Base-by-base conservation (phyloP, 2,329 filamentous ascomycete species). In the Ophiostoma perfectum region DNA sequence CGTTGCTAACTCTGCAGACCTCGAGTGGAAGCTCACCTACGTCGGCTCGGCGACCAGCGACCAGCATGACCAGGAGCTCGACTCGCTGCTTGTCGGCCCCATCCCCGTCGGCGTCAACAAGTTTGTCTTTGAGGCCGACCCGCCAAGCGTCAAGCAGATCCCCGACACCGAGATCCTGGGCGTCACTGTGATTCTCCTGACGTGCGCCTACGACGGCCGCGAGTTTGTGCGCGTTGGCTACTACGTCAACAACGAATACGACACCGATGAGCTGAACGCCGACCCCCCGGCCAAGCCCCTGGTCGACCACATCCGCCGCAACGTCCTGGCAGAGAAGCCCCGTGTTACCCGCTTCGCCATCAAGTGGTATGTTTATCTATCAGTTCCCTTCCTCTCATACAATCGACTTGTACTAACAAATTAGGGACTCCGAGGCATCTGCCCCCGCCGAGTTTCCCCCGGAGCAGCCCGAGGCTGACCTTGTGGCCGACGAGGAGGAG, bases 181-280 rank as follows among this genome's bases (percentile, higher is more conserved):
- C 70, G 96, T 99, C 66, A 99, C 95, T 4, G 95, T 99, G 75
- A 93, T 99, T 74, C 89, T 99, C 68, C 86, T 99, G 73, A 97
- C 93, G 69, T 98, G 95, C 81, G 91, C 92, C 78, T 99, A 99
- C 81, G 95, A 99, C 75, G 90, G 91, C 67, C 88, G 95, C 76
- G 95, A 99, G 79, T 99, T 99, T 75, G 93, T 99, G 52, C 93
- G 95, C 73, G 94, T 99, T 58, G 95, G 95, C 71, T 99, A 99
- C 86, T 99, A 99, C 74, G 95, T 99, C 75, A 99, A 98, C 84
- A 99, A 99, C 76, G 96, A 99, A 79, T 99, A 99, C 79, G 92
- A 96, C 74, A 90, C 91, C 39, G 92, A 96, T 75, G 92, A 96
- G 78, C 85, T 99, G 72, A 90, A 88, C 74, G 88, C 90, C 64